Evolutionary conservation across 495 filamentous ascomycete species (phyloP).

Genomic region (Talaromyces thailandensis): DNA sequence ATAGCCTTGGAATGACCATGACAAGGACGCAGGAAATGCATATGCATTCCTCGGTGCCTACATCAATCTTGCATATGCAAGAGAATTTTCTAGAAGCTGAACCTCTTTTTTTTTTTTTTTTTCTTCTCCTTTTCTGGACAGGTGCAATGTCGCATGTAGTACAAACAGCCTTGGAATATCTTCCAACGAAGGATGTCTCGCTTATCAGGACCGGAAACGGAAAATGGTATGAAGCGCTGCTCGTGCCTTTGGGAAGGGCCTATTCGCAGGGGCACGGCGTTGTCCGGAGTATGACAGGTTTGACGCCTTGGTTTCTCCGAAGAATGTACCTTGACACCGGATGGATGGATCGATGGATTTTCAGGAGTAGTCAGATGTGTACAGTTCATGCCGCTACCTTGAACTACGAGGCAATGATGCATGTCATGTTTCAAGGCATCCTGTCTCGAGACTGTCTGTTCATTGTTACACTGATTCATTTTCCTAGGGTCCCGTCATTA

Average conservation of each 20-base stretch:
- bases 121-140: too few species aligned
- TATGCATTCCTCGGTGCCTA: not conserved
- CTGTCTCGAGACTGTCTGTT: too few species aligned
- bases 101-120: not conserved
- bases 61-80: not conserved
- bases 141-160: not conserved
- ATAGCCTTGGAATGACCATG: not conserved
- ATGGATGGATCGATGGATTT: too few species aligned
- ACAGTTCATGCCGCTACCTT: not conserved
- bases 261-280: not conserved
- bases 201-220: not conserved
- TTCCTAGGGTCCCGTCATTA: not conserved
- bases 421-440: not conserved
- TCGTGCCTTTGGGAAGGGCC: not conserved
- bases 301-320: not conserved
- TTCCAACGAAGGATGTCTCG: not conserved
- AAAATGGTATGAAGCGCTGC: not conserved
- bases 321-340: not conserved
- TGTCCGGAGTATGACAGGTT: not conserved
- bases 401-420: not conserved
- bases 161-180: not conserved
- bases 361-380: too few species aligned
- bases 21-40: too few species aligned
- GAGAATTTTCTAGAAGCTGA: not conserved
- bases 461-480: not conserved